Percentiles rank a stretch among this genome's conserved stretches.
These are phyloP conservation scores for Trichomonas tenax DNA, from an alignment of 208 protist genomes.

Conservation along the genomic window DNA sequence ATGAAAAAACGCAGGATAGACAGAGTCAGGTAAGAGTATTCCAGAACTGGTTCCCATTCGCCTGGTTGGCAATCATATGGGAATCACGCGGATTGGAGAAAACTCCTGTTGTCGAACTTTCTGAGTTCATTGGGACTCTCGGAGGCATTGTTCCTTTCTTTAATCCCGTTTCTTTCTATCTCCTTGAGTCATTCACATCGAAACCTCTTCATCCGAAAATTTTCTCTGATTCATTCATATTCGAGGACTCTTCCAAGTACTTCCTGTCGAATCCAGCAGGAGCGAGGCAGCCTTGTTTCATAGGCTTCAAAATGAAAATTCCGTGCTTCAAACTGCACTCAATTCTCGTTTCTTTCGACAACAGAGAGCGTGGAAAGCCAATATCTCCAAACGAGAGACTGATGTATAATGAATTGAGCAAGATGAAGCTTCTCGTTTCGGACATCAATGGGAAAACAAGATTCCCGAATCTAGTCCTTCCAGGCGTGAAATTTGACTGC, in stretches of 20 bases:
- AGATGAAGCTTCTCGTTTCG: not conserved
- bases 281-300: not conserved
- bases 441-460: not conserved
- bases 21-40: too few species aligned
- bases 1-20: not conserved
- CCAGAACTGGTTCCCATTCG: not conserved
- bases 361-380: not conserved
- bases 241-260: not conserved
- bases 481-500: not conserved
- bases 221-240: not conserved
- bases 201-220: not conserved
- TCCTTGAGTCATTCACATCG: not conserved
- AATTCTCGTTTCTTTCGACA: not conserved
- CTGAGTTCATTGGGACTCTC: not conserved
- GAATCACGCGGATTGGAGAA: not conserved
- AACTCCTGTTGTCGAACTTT: not conserved
- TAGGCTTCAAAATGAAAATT: not conserved
- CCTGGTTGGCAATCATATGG: not conserved
- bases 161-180: not conserved
- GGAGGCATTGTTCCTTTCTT: not conserved
- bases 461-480: not conserved
- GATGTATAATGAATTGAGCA: not conserved
- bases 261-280: not conserved
- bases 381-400: not conserved
- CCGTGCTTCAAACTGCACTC: not conserved